Evolutionary conservation across 2,329 filamentous ascomycete species (phyloP), one percentile per base, ranked within the genome.

Genomic region (Ascochyta fabae): DNA sequence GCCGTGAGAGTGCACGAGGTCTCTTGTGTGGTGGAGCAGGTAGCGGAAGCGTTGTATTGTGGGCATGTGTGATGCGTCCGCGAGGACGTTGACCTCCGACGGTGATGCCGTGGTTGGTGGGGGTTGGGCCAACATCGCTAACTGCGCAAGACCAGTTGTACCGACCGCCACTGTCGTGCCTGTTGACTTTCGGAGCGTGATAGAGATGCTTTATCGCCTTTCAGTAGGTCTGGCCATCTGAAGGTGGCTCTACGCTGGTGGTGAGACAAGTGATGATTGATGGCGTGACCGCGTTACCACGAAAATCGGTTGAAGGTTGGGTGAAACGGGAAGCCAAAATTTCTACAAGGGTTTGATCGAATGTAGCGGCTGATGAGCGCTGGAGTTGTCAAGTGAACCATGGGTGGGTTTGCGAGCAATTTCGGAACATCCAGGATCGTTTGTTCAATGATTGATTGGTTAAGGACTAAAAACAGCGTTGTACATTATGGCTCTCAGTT

Each of bases 31-130:
- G 3, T 24, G 6, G 5, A 61, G 38, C 0, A 67, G 46, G 16
- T 56, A 41, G 16, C 58, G 4, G 40, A 69, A 68, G 6, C 54
- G 55, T 6, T 43, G 12, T 24, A 58, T 41, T 4, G 35, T 54
- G 26, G 39, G 29, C 54, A 27, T 47, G 8, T 45, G 19, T 15
- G 40, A 31, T 19, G 29, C 34, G 5, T 43, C 33, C 27, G 34
- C 38, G 19, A 40, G 44, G n/a, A 42, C 16, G 6, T 29, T 13
- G 16, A 23, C n/a, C 19, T 48, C 19, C 22, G 22, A 9, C 38
- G 15, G 23, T 5, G 19, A 19, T 23, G 38, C 12, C 9, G 41
- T 52, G 40, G 48, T 45, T 1, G 40, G 13, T n/a, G 48, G n/a
- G 16, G 19, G 23, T 12, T n/a, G 24, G 31, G n/a, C 1, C n/a